Percentiles rank a stretch among this genome's conserved stretches.
Evolutionary conservation across 768 basidiomycete species (phyloP).

Genomic region (Mycena haematopus): DNA sequence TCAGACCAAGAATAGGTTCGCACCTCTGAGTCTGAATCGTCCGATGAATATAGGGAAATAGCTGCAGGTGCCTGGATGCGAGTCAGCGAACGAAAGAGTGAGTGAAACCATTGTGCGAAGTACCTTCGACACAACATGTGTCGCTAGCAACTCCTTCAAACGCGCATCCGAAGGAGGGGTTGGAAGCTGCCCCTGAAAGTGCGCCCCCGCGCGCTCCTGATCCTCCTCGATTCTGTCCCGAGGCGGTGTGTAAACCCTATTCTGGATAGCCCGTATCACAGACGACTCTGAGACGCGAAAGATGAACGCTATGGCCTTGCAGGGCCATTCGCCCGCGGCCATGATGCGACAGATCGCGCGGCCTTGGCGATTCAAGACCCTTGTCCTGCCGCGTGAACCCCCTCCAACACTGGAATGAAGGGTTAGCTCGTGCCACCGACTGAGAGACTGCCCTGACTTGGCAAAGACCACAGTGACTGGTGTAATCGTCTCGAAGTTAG

Average conservation of each 20-base stretch:
- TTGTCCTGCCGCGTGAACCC: background rate
- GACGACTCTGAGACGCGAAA: background rate
- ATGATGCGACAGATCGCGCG: conserved; percentile 10
- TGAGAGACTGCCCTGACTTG: too few relatives aligned
- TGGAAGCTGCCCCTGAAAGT: background rate
- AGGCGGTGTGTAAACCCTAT: background rate
- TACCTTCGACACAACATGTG: background rate
- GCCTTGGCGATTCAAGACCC: conserved; percentile 8
- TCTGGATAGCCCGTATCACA: background rate
- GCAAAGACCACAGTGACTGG: background rate
- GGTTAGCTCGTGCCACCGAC: too few relatives aligned
- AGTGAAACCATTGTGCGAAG: background rate
- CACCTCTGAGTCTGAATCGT: too few relatives aligned
- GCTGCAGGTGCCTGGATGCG: too few relatives aligned
- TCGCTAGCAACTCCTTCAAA: too few relatives aligned
- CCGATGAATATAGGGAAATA: too few relatives aligned
- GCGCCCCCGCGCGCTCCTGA: background rate
- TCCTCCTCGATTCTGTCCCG: conserved; percentile 7
- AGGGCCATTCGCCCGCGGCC: background rate
- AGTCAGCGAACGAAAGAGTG: too few relatives aligned
- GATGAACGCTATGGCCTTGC: background rate
- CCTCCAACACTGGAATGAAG: too few relatives aligned
- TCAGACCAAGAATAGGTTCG: too few relatives aligned
- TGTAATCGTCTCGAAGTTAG: background rate
- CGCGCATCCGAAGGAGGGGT: background rate